Conservation (phyloP, 1,139 yeast genomes). For the Magnusiomyces clavatus region DNA sequence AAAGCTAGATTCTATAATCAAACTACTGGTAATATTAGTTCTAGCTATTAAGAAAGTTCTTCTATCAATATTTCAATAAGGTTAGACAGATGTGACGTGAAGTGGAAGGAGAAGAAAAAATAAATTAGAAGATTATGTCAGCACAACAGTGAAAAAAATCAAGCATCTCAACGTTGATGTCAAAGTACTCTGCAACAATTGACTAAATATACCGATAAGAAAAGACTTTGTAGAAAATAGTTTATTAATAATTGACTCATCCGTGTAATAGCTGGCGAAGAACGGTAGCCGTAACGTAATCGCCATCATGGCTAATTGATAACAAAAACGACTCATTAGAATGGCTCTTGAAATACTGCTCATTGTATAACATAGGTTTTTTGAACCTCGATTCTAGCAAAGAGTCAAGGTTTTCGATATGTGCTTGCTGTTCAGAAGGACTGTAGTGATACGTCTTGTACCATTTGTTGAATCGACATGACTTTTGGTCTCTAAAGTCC, state of each 20-base stretch:
- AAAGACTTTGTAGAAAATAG: no score
- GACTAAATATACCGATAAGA: no score
- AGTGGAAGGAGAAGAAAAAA: no score
- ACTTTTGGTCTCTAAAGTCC: slow-evolving; percentile 40
- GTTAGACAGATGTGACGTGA: no score
- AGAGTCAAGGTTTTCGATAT: slow-evolving; percentile 18
- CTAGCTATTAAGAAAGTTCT: no score
- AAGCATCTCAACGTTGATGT: no score
- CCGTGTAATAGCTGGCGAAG: slow-evolving; percentile 15
- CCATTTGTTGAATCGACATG: slow-evolving; percentile 58
- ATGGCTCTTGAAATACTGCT: slow-evolving; percentile 12
- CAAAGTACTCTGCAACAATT: no score
- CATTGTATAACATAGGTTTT: slow-evolving; percentile 36
- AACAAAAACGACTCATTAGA: slow-evolving; percentile 44
- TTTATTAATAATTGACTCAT: not conserved
- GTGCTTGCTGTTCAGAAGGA: slow-evolving; percentile 9
- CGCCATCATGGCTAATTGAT: slow-evolving; percentile 62
- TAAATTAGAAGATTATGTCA: no score
- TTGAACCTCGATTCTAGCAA: slow-evolving; percentile 8
- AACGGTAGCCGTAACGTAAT: slow-evolving; percentile 33
- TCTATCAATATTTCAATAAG: no score
- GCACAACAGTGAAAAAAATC: no score
- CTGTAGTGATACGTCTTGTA: slow-evolving; percentile 31
- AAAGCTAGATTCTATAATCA: no score
- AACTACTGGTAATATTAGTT: no score